Evolutionary conservation across 2,329 filamentous ascomycete species (phyloP).

Genomic region (Cladosporium austrohemisphaericum): DNA sequence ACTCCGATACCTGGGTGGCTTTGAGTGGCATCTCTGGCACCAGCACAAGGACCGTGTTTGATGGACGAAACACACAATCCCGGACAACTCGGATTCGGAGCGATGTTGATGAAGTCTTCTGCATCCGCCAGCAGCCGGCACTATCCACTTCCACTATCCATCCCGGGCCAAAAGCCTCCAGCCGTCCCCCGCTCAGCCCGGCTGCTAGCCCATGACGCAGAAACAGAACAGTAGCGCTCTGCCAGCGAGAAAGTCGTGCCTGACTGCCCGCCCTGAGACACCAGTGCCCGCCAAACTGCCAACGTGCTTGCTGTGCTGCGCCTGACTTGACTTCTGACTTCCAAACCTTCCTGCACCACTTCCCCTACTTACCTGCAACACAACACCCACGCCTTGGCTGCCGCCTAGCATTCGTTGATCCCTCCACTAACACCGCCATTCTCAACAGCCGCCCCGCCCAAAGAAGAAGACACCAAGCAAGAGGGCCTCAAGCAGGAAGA

Average conservation of each 20-base stretch:
- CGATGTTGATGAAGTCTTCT: neutral
- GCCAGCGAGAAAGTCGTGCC: neutral
- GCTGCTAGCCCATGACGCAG: constrained; percentile 10
- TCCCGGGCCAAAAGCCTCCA: neutral
- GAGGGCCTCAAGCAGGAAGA: too few species aligned
- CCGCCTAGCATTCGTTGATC: too few species aligned
- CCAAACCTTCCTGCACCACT: constrained; percentile 1
- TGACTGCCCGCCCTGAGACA: neutral
- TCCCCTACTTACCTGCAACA: neutral
- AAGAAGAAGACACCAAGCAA: too few species aligned
- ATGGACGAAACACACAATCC: too few species aligned
- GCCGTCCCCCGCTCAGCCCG: constrained; percentile 1
- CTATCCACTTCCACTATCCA: neutral
- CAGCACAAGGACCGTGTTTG: neutral
- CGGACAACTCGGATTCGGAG: constrained; percentile 4
- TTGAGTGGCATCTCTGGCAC: too few species aligned
- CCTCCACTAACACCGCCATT: neutral
- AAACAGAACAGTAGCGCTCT: neutral
- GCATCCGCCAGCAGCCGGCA: neutral
- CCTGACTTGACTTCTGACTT: neutral
- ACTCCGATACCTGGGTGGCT: too few species aligned
- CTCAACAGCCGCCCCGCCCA: neutral
- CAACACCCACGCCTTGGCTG: neutral
- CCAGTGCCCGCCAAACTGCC: too few species aligned
- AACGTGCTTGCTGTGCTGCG: constrained; percentile 14